Base-by-base conservation (phyloP, 805 yeast species). In the Kodamaea jinghongensis region DNA sequence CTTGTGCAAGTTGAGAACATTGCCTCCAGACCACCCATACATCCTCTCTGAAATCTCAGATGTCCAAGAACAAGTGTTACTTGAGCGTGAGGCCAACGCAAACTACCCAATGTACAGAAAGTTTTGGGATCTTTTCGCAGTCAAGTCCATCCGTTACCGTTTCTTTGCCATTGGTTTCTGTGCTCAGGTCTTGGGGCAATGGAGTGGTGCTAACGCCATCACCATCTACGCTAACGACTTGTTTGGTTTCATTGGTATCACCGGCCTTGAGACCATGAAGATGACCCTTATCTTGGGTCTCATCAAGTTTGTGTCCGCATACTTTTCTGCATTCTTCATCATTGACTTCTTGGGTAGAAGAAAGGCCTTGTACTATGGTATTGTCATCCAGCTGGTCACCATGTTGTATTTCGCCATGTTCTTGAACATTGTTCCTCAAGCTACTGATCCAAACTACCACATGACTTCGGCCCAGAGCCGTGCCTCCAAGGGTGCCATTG, bases 201-300 rank as follows among this genome's bases (percentile, higher is more conserved):
- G 81, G 81, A 69, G 77, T n/a, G 80, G 81, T 37, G 76, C 81
- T 5, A 53, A 53, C 27, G 55, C 56, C 12, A 45, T 54, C 33
- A 54, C 59, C 23, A 54, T 53, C 17, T 54, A 54, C 26, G 53
- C 58, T 4, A 49, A 53, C 6, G 55, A 53, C 28, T 45, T 54
- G 36, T 53, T 54, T 22, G 46, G 43, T 8, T 47, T 51, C 71
- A 70, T 46, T 70, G 81, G 81, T 33, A 63, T 68, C 38, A 50
- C 54, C 7, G 74, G 73, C 20, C 63, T 68, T 30, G 65, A 64
- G 31, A 51, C 63, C 36, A 56, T 73, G 53, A 62, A 61, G 38
- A 71, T 73, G 67, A 49, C 57, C 2, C 58, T 57, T 29, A 30
- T 54, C 14, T 45, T 54, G 42, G 59, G 59, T 38, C 52, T 54